Evolutionary conservation across 495 filamentous ascomycete species (phyloP), one percentile per base, ranked within the genome.

Genomic region (Corynascus novoguineensis): DNA sequence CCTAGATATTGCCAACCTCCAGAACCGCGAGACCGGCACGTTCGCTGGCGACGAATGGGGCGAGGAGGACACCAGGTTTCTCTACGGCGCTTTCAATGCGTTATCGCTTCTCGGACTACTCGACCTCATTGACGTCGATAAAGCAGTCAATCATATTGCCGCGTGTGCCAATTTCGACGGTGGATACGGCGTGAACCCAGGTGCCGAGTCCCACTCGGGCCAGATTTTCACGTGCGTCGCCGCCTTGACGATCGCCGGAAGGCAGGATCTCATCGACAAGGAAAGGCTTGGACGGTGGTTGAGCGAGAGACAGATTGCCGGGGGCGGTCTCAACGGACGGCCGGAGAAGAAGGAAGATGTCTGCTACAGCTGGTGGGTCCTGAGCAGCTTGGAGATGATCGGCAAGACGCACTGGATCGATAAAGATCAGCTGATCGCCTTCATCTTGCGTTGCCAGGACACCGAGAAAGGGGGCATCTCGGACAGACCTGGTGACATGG

Each of bases 361-460:
- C 7, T 98, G 93, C 72, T 98, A 98, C 70, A 95, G 88, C 67
- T 98, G 93, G 93, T 98, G 93, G 93, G 93, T 97, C 24, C 70
- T 87, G 53, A 88, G 86, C 63, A 96, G 90, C 67, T 68, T 98
- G 57, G 86, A 84, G 24, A 96, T 97, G 83, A 88, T 97, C 58
- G 88, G 81, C 49, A 82, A 86, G 57, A 76, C 91, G 37, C 84
- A 95, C 69, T 98, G 93, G 93, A 92, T 98, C 63, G 87, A 97
- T 73, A 77, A 79, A 28, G 75, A 85, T 53, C 88, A 86, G 66
- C 81, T 98, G 62, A 75, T 83, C 50, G 65, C 69, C 31, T 98
- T 92, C 71, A 96, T 97, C 46, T 72, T 98, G 54, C 76, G 75
- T 52, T 97, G 88, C 64, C 90, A 97, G 80, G 93, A 98, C 66